Base-by-base conservation (phyloP, 768 basidiomycete genomes). In the Dentipellis sp. region DNA sequence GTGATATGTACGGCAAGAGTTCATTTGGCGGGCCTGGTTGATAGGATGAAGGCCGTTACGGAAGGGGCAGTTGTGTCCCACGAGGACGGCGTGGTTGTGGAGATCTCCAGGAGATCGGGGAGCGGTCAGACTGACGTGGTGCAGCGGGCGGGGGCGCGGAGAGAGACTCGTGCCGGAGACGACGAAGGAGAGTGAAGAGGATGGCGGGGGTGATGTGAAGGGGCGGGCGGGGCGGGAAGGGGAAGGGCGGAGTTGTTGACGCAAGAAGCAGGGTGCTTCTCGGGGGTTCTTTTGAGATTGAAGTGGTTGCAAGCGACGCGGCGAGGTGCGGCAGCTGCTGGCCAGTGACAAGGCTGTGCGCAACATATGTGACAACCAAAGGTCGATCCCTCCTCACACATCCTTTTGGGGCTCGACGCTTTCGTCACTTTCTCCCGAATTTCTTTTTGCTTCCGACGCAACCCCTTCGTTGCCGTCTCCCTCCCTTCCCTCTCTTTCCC, bases 391-490 rank as follows among this genome's bases (percentile, higher is more conserved):
- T 29, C 29, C 29, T 3, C 29, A 29, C 29, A n/a, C n/a, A n/a
- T n/a, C n/a, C n/a, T n/a, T n/a, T n/a, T n/a, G n/a, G n/a, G 29
- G 29, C 29, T 29, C 29, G 29, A 29, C 29, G 6, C 38, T 54
- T 59, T 58, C 59, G 51, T 58, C 56, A 58, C 54, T 52, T 54
- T 49, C 11, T 55, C 50, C 59, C 58, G 58, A 57, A 57, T 50
- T 55, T 58, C 56, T 52, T 55, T 58, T 63, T 55, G 47, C 47
- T 52, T 53, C 38, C 42, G 42, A 17, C 42, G 42, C n/a, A n/a
- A 19, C 42, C n/a, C n/a, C 42, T 17, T 34, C 46, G 3, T 21
- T 35, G 53, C 46, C n/a, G 35, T 53, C 16, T 47, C 39, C 34
- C 34, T 35, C 29, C 45, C 9, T 8, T 23, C 23, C 14, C 48